Evolutionary conservation across 1,284 basidiomycete species (phyloP), one percentile per base, ranked within the genome.

Genomic region (Vanrija sp.): DNA sequence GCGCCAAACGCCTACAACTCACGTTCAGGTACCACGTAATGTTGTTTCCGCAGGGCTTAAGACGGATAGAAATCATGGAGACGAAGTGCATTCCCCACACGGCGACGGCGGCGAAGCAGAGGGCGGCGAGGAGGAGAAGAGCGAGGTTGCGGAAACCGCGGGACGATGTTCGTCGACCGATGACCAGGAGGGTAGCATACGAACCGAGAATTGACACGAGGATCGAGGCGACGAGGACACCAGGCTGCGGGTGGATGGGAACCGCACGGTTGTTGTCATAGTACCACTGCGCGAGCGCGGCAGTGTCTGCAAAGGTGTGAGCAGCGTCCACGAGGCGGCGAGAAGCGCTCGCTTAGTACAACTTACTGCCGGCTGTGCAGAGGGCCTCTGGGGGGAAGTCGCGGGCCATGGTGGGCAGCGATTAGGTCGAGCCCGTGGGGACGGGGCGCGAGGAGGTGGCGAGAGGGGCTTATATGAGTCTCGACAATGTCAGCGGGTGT

Each of bases 51-150:
- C 78, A 71, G 2, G 34, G 34, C 44, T 66, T 56, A 16, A 80
- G 72, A 29, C 72, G 65, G 52, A 79, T 71, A 68, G 76, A 73
- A 60, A 72, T 71, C 74, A 78, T 77, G 54, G 77, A 76, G 65
- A 80, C 78, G 56, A 80, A 80, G 69, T 81, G 80, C 78, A 78
- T 78, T 25, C 70, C 72, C 76, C 74, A 79, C 14, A 78, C 88
- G 64, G 86, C 89, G 64, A 91, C 89, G 19, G 89, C 90, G 46
- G 90, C 89, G 82, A 93, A 94, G 54, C 91, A 88, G 47, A 84
- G 81, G 29, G 90, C 92, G 12, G 85, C 79, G 49, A 83, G 81
- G 50, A 72, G 56, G 46, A 80, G 74, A 19, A 80, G 65, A n/a
- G 64, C 49, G 56, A 77, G 63, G 66, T 80, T 80, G 38, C 74